Evolutionary conservation across 177 flowering plant species (phyloP), one percentile per base, ranked within the genome.

Genomic region (Vitis hybrid): DNA sequence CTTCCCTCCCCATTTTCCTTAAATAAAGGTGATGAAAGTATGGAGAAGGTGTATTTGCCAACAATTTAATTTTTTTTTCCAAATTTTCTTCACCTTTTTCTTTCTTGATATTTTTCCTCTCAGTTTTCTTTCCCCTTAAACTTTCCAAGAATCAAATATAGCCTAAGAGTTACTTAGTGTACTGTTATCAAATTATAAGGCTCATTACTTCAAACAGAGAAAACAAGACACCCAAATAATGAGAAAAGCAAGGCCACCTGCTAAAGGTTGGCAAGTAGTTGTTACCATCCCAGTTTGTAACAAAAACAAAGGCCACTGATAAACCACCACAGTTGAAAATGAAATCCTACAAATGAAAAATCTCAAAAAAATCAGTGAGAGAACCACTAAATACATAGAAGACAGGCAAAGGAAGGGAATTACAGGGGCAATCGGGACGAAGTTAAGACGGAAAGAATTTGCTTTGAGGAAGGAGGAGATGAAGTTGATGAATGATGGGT

Each of bases 301-400:
- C 73, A 70, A 92, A 96, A 17, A 89, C 69, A 73, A 96, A 93
- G n/a, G 98, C 97, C 23, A 92, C 89, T 2, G 98, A 96, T 17
- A 85, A 48, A 49, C 98, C 99, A 2, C 97, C 97, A 68, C 94
- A 92, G 75, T 92, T 96, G 83, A 96, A 90, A 68, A 96, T 96
- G 70, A 93, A 88, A 72, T 96, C 98, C 99, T 91, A 71, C 76
- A 87, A 62, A 67, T 54, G 34, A 15, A 66, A 66, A 12, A 50
- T 63, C 10, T n/a, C 65, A 74, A 62, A n/a, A n/a, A 58, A 45
- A 30, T 78, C 21, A 78, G 71, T 49, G 45, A 51, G 19, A 58
- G 72, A 54, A 49, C 45, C 61, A 15, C 39, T 14, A 66, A 39
- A 56, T 13, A n/a, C 23, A 34, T 3, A 51, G 11, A 7, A 15